Evolutionary conservation across 2,329 filamentous ascomycete genomes (phyloP).

Genomic region (Myrmaecium sp.): DNA sequence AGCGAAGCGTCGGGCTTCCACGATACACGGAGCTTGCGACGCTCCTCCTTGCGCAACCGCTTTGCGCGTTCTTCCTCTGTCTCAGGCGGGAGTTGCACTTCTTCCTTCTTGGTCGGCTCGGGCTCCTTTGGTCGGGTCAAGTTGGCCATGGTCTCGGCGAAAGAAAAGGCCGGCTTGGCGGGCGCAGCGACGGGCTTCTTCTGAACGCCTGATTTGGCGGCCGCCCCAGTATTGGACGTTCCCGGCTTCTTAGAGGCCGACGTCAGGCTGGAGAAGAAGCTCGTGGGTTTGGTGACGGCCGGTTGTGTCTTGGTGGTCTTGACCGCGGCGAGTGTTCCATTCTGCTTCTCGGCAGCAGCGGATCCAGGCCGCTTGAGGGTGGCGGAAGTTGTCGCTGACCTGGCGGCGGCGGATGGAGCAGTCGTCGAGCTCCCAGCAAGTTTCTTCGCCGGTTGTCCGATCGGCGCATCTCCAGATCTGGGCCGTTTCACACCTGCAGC

Average conservation of each 20-base stretch:
- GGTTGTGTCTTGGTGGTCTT: constrained; percentile 18
- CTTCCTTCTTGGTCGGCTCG: constrained; percentile 32
- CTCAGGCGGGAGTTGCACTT: constrained; percentile 39
- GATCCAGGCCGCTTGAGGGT: constrained; percentile 12
- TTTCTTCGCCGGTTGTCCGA: constrained; percentile 16
- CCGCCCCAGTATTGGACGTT: constrained; percentile 8
- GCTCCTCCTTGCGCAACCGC: constrained; percentile 54
- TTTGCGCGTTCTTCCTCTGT: constrained; percentile 50
- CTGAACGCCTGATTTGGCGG: constrained; percentile 4
- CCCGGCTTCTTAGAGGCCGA: constrained; percentile 27
- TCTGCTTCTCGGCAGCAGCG: constrained; percentile 10
- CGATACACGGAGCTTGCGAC: constrained; percentile 50
- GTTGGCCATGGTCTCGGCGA: constrained; percentile 23
- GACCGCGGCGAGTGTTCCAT: constrained; percentile 7
- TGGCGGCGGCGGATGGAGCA: constrained; percentile 2
- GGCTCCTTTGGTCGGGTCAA: constrained; percentile 39
- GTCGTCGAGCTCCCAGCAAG: constrained; percentile 8
- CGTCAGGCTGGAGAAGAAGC: constrained; percentile 28
- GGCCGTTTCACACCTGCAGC: constrained; percentile 9
- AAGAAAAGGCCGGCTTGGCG: constrained; percentile 19
- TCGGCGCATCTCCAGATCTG: constrained; percentile 4
- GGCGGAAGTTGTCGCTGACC: constrained; percentile 4
- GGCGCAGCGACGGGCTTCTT: constrained; percentile 6
- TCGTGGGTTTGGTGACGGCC: constrained; percentile 27
- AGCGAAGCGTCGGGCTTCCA: constrained; percentile 54